These are phyloP conservation scores for Lavandula angustifolia DNA, from an alignment of 257 asterid species.

Conservation along the genomic window DNA sequence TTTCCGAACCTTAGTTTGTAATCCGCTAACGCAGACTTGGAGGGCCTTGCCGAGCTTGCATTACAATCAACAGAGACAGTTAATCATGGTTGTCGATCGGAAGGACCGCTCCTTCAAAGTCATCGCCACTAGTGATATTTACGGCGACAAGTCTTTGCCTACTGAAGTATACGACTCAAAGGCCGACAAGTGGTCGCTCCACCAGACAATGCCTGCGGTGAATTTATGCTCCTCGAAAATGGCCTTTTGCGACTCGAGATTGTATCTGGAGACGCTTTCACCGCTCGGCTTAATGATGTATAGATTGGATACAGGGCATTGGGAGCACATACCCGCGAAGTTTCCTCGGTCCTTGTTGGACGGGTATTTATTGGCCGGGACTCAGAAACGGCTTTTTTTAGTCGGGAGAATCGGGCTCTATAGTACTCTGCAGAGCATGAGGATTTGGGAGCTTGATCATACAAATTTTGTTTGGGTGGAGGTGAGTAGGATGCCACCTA, in stretches of 20 bases:
- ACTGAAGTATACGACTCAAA: slow-evolving; percentile 93
- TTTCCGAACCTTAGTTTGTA: slow-evolving; percentile 82
- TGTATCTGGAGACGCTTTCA: slow-evolving; percentile 88
- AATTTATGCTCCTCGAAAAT: slow-evolving; percentile 96
- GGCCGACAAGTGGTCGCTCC: slow-evolving; percentile 74
- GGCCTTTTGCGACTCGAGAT: slow-evolving; percentile 93
- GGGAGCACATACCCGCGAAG: slow-evolving; percentile 98
- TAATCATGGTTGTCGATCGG: slow-evolving; percentile 86
- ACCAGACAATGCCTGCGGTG: slow-evolving; percentile 93
- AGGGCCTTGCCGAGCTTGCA: slow-evolving; percentile 89
- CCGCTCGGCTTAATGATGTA: slow-evolving; percentile 98
- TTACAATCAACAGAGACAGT: slow-evolving; percentile 89
- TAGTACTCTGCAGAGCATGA: slow-evolving; percentile 91
- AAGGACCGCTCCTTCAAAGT: slow-evolving; percentile 75
- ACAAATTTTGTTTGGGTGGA: slow-evolving; percentile 77
- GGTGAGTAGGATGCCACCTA: slow-evolving; percentile 90
- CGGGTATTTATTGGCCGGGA: slow-evolving; percentile 94
- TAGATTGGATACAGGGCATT: slow-evolving; percentile 72
- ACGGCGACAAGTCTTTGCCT: slow-evolving; percentile 82
- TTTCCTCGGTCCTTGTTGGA: slow-evolving; percentile 93
- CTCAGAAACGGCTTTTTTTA: slow-evolving; percentile 76
- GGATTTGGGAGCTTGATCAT: slow-evolving; percentile 98
- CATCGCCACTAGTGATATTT: slow-evolving; percentile 88
- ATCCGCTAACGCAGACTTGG: slow-evolving; percentile 89
- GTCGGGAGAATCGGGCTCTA: slow-evolving; percentile 95